Percentiles rank a stretch among this genome's conserved stretches.
Conservation (phyloP, 768 basidiomycete genomes). For the Psilocybe cubensis region DNA sequence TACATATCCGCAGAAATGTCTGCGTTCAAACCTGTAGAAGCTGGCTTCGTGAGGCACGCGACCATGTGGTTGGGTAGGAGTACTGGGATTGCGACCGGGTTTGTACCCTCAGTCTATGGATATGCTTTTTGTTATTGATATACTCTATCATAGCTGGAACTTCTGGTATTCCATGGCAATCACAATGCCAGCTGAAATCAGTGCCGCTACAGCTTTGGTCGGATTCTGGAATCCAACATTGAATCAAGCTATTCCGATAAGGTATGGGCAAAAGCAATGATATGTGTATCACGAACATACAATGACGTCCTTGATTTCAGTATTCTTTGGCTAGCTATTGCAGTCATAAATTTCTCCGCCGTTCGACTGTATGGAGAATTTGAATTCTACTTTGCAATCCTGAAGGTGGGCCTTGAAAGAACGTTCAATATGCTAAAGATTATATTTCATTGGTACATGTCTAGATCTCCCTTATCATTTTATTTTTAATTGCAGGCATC, state of each 20-base stretch:
- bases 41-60: conserved; percentile 56
- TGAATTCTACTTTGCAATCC: conserved; percentile 56
- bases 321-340: conserved; percentile 33
- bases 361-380: conserved; percentile 54
- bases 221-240: conserved; percentile 33
- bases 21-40: conserved; percentile 60
- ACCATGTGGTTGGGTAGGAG: conserved; percentile 53
- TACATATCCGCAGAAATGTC: conserved; percentile 53
- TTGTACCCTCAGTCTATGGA: background rate
- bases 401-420: conserved; percentile 20
- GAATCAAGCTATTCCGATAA: conserved; percentile 27
- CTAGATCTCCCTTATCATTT: conserved; percentile 48
- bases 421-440: background rate
- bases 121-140: background rate
- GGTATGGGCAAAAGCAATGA: conserved; percentile 15
- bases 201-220: conserved; percentile 54
- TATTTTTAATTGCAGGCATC: conserved; percentile 34
- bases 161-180: conserved; percentile 47
- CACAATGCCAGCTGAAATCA: conserved; percentile 53
- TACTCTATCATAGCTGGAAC: conserved; percentile 30
- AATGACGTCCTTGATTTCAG: conserved; percentile 8
- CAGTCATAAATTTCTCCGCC: conserved; percentile 40
- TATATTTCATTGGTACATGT: background rate
- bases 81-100: conserved; percentile 31
- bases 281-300: background rate